Evolutionary conservation across 306 rosid genomes (phyloP).

Genomic region (Casuarina cunninghamiana): DNA sequence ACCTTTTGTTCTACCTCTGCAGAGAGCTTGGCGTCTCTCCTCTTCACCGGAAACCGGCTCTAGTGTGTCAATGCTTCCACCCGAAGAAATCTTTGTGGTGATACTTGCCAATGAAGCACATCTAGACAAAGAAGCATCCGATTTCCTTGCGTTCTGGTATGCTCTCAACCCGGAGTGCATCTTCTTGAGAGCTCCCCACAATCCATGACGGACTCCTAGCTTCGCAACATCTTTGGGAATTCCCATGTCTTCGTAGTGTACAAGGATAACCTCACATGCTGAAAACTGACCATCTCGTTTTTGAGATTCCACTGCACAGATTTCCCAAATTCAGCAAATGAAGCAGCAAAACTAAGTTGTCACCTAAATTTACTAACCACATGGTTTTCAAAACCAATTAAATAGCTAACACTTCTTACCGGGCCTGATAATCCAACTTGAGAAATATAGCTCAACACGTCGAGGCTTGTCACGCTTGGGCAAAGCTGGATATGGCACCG

Average conservation of each 20-base stretch:
- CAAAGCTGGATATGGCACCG: conserved; percentile 74
- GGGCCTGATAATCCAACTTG: conserved; percentile 90
- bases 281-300: conserved; percentile 86
- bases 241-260: conserved; percentile 98
- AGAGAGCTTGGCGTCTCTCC: conserved; percentile 31
- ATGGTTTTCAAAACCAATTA: background rate
- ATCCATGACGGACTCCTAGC: conserved; percentile 95
- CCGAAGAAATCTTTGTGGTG: conserved; percentile 60
- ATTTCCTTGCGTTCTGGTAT: conserved; percentile 81
- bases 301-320: conserved; percentile 81
- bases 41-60: conserved; percentile 42
- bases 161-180: conserved; percentile 92
- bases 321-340: conserved; percentile 31
- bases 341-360: conserved; percentile 8
- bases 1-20: conserved; percentile 33
- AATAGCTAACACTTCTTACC: conserved; percentile 48
- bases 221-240: conserved; percentile 98
- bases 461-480: conserved; percentile 96
- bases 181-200: conserved; percentile 99
- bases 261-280: conserved; percentile 89
- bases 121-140: conserved; percentile 62
- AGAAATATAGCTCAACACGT: conserved; percentile 84
- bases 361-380: conserved; percentile 16
- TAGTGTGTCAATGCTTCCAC: conserved; percentile 44
- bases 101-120: conserved; percentile 72